Conservation (phyloP, 2,329 filamentous ascomycete genomes). For the Acephala macrosclerotiorum region DNA sequence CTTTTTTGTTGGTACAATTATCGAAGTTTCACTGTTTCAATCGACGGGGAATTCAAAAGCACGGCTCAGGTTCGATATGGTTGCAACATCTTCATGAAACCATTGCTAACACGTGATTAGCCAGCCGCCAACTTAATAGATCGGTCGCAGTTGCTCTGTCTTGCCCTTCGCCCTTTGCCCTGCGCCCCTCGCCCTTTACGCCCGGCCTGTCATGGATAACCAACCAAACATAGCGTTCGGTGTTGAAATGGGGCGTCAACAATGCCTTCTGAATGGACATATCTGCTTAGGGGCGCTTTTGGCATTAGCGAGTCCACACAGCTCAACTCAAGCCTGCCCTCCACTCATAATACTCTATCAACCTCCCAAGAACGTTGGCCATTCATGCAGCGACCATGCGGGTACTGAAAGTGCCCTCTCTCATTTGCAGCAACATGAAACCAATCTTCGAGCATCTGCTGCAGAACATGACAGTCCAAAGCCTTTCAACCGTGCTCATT, state of each 20-base stretch:
- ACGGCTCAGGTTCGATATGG: not conserved
- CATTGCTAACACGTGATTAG: not conserved
- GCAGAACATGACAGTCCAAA: not conserved
- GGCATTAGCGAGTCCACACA: conserved; percentile 3
- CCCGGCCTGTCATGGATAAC: not conserved
- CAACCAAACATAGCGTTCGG: not conserved
- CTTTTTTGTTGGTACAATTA: not conserved
- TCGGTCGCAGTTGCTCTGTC: not conserved
- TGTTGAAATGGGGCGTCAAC: not conserved
- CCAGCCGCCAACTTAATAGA: not conserved
- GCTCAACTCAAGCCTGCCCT: not conserved
- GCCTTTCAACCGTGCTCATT: not conserved
- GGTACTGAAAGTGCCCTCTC: not conserved
- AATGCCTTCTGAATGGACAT: not conserved
- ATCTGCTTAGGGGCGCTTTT: not conserved
- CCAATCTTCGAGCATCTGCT: not conserved
- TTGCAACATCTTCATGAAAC: not conserved
- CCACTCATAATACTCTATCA: not conserved
- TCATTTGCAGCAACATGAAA: not conserved
- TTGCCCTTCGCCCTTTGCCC: not conserved
- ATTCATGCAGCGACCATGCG: not conserved
- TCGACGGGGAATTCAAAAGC: not conserved
- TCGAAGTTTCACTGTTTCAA: not conserved
- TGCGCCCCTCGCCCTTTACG: not conserved
- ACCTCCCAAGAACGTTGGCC: not conserved